A percentile compares a stretch with the other conserved stretches of the same genome.
phyloP scores from a whole-genome alignment of 768 basidiomycete genomes.

The Naganishia vishniacii region DNA sequence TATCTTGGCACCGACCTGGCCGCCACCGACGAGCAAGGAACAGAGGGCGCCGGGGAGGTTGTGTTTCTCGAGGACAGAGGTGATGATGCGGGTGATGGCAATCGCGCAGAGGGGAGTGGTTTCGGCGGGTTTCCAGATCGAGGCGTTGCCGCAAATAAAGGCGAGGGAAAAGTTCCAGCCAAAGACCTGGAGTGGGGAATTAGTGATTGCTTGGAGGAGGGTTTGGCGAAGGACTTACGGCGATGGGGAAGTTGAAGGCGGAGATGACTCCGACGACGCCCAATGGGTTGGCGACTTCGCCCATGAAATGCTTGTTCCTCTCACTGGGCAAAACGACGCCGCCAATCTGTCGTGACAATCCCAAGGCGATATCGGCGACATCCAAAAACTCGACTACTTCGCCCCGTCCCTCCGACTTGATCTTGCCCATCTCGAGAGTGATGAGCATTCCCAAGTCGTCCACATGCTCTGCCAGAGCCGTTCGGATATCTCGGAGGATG shows the following conservation, averaged over 20 bases:
- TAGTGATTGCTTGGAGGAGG: not conserved
- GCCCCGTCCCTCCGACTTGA: constrained; percentile 79
- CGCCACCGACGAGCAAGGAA: constrained; percentile 73
- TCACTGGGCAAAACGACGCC: constrained; percentile 82
- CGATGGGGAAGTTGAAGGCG: constrained; percentile 95
- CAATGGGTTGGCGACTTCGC: constrained; percentile 92
- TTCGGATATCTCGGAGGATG: constrained; percentile 77
- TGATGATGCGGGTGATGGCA: constrained; percentile 78
- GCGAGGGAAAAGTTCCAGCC: constrained; percentile 60
- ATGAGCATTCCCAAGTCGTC: constrained; percentile 43
- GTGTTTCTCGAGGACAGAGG: constrained; percentile 72
- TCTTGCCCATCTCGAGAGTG: constrained; percentile 60
- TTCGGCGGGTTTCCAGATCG: constrained; percentile 90
- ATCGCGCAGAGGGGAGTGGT: constrained; percentile 85
- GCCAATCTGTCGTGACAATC: constrained; percentile 89
- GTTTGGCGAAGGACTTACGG: constrained; percentile 46
- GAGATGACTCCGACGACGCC: constrained; percentile 68
- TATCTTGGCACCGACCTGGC: constrained; percentile 70
- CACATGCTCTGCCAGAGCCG: constrained; percentile 72
- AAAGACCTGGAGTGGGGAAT: constrained; percentile 56
- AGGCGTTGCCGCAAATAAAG: constrained; percentile 76
- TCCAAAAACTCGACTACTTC: constrained; percentile 91
- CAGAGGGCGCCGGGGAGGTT: constrained; percentile 78
- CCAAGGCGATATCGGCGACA: constrained; percentile 73
- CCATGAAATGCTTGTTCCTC: constrained; percentile 79